Evolutionary conservation across 2,329 filamentous ascomycete species (phyloP), one percentile per base, ranked within the genome.

Genomic region (Penicillium sp.): DNA sequence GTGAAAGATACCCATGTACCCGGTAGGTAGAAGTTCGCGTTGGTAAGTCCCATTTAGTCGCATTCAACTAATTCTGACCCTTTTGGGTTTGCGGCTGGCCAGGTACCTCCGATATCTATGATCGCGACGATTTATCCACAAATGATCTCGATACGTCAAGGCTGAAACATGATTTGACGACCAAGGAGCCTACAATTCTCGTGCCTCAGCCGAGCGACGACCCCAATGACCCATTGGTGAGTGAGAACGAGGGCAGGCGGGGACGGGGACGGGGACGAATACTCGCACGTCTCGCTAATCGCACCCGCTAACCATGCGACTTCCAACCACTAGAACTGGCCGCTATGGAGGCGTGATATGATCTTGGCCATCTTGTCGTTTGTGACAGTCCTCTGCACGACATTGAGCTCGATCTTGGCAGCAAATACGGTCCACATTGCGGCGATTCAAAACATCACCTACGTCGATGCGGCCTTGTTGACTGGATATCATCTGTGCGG

Each of bases 131-230:
- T 75, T 35, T 42, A 13, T 68, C 48, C 45, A 39, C 55, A 59
- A 51, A 72, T 67, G 39, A 68, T 65, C 33, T 42, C 3, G 45
- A 53, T 39, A 65, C 73, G 26, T 60, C 68, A 11, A 73, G 73
- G 50, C 69, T 93, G 58, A 94, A 93, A 68, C 86, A 83, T 67
- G 86, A 90, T 67, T 77, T 68, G 45, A 84, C 76, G 53, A 85
- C 86, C 32, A 73, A 76, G 13, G 68, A 77, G 13, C 81, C 83
- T 43, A 86, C 91, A 59, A 86, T 96, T 58, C 80, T 96, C 29
- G 85, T 94, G 4, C 91, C 91, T 4, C 91, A 96, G 63, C 91
- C 91, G 2, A 90, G 85, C 53, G 86, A 95, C 67, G 88, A 95
- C 66, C 88, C 88, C 4, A 91, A 94, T 66, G 90, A 96, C 68